Base-by-base conservation (phyloP, 192 early-diverging fungal species). In the Chytriomyces hyalinus region DNA sequence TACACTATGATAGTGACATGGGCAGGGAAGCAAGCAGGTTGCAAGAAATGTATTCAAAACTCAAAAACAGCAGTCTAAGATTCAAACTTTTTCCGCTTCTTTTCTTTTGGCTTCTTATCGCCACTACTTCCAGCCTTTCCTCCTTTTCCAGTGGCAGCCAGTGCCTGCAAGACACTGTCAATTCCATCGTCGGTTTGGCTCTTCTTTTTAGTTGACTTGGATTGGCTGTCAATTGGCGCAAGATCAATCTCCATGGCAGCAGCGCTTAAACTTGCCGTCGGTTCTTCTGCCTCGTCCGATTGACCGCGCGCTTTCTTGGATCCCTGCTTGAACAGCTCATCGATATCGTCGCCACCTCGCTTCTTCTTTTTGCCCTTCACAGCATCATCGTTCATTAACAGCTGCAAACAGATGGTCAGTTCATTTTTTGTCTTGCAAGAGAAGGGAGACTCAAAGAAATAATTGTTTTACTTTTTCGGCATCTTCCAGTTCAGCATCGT, bases 121-220 rank as follows among this genome's bases (percentile, higher is more conserved):
- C 20, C 59, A 6, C 13, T 36, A 10, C 28, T 44, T 45, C 36
- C 24, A 13, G 26, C 49, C 45, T 80, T 80, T 57, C 69, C 28
- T 46, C 67, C 57, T 45, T 77, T 77, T 50, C 63, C 73, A 3
- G 80, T 90, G 1, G 86, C 87, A 13, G 83, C 80, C 65, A 91
- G 87, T 4, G 88, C 88, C 36, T 85, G 83, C 73, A 91, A 62
- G 7, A 91, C 87, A 50, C 74, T 78, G 6, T 63, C 84, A 43
- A 91, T 70, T 60, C 86, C 85, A 65, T 81, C 80, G 0, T 81
- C 53, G 49, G 63, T 69, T 6, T 68, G 66, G 11, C 22, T 50
- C 36, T 50, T 70, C 61, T 51, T 44, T 46, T 46, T 74, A 13
- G 20, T n/a, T 36, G 36, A 36, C 28, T 65, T 61, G 2, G 26